Evolutionary conservation across 2,329 filamentous ascomycete species (phyloP).

Genomic region (Coniosporium tulheliwenetii): DNA sequence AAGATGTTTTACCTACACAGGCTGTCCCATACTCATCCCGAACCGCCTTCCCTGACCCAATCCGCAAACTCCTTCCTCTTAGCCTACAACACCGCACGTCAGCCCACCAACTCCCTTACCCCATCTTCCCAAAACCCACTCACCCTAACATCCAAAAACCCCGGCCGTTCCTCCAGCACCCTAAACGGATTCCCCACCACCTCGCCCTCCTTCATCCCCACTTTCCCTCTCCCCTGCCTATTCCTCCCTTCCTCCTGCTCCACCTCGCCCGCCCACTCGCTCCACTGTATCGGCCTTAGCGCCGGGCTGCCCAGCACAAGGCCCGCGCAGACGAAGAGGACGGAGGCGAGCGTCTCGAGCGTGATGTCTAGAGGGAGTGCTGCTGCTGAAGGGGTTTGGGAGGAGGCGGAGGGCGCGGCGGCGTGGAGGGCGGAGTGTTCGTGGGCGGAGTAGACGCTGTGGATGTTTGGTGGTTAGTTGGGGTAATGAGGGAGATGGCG

Average conservation of each 20-base stretch:
- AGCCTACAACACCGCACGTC: constrained; percentile 18
- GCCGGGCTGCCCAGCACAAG: constrained; percentile 64
- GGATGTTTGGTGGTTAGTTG: constrained; percentile 4
- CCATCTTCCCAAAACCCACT: constrained; percentile 13
- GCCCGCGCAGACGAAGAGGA: constrained; percentile 66
- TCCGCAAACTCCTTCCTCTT: constrained; percentile 63
- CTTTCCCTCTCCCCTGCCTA: constrained; percentile 39
- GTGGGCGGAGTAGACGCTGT: constrained; percentile 88
- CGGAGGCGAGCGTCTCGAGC: constrained; percentile 69
- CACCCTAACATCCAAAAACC: constrained; percentile 79
- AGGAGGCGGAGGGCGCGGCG: constrained; percentile 32
- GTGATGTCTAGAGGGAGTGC: constrained; percentile 69
- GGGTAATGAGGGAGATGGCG: no score
- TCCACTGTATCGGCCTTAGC: constrained; percentile 73
- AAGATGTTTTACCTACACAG: constrained; percentile 10
- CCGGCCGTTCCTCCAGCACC: constrained; percentile 61
- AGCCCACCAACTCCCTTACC: constrained; percentile 2
- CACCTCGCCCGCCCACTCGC: constrained; percentile 68
- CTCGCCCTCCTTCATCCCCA: constrained; percentile 51
- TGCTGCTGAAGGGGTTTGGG: constrained; percentile 24
- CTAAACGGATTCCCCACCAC: constrained; percentile 66
- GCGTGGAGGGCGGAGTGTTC: constrained; percentile 70
- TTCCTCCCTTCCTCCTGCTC: constrained; percentile 53
- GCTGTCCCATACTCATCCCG: constrained; percentile 9
- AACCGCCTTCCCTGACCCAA: constrained; percentile 41